These are phyloP conservation scores for Solanum sitiens DNA, from an alignment of 257 asterid genomes.

Conservation along the genomic window DNA sequence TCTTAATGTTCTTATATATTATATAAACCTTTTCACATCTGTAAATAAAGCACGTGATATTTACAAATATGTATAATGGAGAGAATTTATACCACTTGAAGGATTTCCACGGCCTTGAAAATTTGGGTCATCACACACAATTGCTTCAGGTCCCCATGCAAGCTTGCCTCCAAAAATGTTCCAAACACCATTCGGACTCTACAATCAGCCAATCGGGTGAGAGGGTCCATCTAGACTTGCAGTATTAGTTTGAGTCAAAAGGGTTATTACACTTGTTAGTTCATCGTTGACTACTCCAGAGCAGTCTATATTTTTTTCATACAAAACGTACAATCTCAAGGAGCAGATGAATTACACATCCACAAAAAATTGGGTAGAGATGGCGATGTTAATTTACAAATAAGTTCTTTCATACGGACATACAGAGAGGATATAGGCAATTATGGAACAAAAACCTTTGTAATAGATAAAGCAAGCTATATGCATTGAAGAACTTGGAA, in stretches of 20 bases:
- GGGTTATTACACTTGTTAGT: neutral
- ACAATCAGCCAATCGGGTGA: neutral
- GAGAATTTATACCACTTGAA: conserved; percentile 21
- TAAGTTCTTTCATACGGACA: neutral
- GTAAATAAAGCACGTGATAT: neutral
- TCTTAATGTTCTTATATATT: neutral
- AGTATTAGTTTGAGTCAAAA: neutral
- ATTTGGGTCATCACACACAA: conserved; percentile 42
- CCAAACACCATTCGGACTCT: conserved; percentile 37
- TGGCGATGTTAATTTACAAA: neutral
- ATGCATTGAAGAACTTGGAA: neutral
- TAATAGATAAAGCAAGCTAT: neutral
- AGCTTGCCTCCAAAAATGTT: conserved; percentile 40
- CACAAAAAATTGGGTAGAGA: neutral
- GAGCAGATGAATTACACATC: neutral
- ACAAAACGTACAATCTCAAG: neutral
- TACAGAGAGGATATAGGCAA: neutral
- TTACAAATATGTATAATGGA: neutral
- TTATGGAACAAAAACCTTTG: neutral
- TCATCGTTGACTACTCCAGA: neutral
- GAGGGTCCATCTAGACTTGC: neutral
- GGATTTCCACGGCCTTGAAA: conserved; percentile 41
- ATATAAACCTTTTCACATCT: neutral
- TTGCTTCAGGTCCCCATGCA: conserved; percentile 35
- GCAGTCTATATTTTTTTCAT: neutral